Conservation (phyloP, 2,329 filamentous ascomycete genomes). For the Aspergillus niger region DNA sequence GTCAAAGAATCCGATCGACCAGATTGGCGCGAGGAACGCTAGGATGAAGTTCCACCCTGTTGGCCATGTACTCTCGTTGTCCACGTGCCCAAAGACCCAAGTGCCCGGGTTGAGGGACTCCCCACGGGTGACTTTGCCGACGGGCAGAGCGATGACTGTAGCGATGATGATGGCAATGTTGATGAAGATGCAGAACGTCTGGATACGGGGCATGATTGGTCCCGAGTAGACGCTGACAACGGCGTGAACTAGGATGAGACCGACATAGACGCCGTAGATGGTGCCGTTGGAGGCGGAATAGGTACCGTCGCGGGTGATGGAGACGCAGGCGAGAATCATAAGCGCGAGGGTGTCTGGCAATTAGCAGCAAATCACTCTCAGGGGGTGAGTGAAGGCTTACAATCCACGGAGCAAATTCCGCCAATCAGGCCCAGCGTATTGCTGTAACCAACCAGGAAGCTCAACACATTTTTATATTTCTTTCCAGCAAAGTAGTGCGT, state of each 20-base stretch:
- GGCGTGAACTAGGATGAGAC: conserved; percentile 57
- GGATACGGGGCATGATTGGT: conserved; percentile 61
- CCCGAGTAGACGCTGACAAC: conserved; percentile 56
- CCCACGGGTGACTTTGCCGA: conserved; percentile 45
- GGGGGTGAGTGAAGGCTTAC: conserved; percentile 25
- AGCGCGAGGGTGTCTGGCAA: conserved; percentile 33
- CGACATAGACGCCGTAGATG: conserved; percentile 60
- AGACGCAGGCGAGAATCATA: conserved; percentile 56
- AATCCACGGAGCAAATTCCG: conserved; percentile 64
- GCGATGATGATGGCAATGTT: conserved; percentile 60
- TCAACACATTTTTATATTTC: conserved; percentile 59
- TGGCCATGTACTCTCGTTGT: conserved; percentile 62
- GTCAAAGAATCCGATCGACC: conserved; percentile 59
- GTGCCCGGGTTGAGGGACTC: conserved; percentile 37
- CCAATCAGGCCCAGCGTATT: conserved; percentile 64
- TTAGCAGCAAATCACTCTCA: background rate
- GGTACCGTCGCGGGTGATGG: conserved; percentile 57
- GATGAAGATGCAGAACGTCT: conserved; percentile 57
- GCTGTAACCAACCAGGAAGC: conserved; percentile 62
- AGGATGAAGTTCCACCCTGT: conserved; percentile 62
- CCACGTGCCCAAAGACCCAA: conserved; percentile 60
- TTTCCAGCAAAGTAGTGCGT: conserved; percentile 61
- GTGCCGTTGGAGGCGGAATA: conserved; percentile 59
- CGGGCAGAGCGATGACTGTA: conserved; percentile 59
- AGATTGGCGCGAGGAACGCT: conserved; percentile 63